Percentiles rank a stretch among this genome's conserved stretches.
Conservation (phyloP, 768 basidiomycete genomes). For the Mycena floridula region DNA sequence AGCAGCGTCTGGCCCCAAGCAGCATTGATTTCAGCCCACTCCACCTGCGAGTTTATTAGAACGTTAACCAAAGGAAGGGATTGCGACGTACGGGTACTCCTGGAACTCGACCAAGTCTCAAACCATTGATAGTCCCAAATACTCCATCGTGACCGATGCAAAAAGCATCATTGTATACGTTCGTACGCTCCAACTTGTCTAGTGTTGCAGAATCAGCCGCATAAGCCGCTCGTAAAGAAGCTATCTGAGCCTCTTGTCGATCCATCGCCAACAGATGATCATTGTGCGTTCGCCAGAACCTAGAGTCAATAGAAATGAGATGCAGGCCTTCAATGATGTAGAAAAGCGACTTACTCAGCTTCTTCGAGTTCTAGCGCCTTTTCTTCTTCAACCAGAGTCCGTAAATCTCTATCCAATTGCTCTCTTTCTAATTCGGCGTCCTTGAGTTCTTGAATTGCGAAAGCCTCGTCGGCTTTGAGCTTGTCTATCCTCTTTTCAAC, state of each 20-base stretch:
- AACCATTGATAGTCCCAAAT: conserved; percentile 96
- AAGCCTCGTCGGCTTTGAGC: conserved; percentile 59
- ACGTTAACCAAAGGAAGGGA: conserved; percentile 2
- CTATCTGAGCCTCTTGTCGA: conserved; percentile 62
- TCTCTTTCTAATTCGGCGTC: conserved; percentile 72
- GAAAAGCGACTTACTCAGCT: conserved; percentile 56
- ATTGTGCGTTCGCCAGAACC: conserved; percentile 82
- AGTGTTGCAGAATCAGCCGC: conserved; percentile 69
- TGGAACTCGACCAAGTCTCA: conserved; percentile 84
- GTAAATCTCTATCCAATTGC: conserved; percentile 69
- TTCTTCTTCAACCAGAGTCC: conserved; percentile 70
- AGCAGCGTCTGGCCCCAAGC: conserved; percentile 97
- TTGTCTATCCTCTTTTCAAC: conserved; percentile 69
- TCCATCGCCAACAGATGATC: conserved; percentile 60
- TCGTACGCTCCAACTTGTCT: conserved; percentile 84
- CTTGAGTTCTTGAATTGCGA: conserved; percentile 70
- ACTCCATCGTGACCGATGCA: conserved; percentile 93
- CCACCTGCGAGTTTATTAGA: conserved; percentile 50
- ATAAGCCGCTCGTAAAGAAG: conserved; percentile 72
- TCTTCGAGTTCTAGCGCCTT: conserved; percentile 77
- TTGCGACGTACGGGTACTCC: conserved; percentile 60
- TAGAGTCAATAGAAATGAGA: conserved; percentile 19
- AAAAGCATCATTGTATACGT: conserved; percentile 94
- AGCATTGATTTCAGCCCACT: conserved; percentile 98
- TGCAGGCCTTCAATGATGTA: neutral